A percentile compares a stretch with the other conserved stretches of the same genome.
These are phyloP conservation scores for Lineolata rhizophorae DNA, from an alignment of 495 filamentous ascomycete species.

Conservation along the genomic window DNA sequence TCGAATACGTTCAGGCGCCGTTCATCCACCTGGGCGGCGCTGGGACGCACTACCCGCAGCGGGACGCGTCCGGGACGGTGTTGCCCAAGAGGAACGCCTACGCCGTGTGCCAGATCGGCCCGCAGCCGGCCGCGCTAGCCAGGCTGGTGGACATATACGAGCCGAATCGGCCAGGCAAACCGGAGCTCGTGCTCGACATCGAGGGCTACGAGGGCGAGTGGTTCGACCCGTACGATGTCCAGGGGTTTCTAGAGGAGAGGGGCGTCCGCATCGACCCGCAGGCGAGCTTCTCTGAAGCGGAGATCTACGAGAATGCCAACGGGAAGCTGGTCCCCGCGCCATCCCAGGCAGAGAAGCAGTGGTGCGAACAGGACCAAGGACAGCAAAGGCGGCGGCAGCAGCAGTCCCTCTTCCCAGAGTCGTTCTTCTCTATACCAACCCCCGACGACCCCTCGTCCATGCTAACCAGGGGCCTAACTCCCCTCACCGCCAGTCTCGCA, in stretches of 20 bases:
- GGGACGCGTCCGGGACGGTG: slow-evolving; percentile 12
- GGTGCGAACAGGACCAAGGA: no score
- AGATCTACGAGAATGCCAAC: slow-evolving; percentile 14
- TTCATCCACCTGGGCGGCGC: slow-evolving; percentile 46
- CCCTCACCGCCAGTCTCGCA: no score
- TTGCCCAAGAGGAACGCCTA: slow-evolving; percentile 14
- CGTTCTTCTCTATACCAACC: no score
- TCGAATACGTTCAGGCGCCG: slow-evolving; percentile 38
- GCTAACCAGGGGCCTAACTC: no score
- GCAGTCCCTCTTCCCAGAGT: no score
- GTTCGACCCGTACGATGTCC: slow-evolving; percentile 52
- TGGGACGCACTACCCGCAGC: slow-evolving; percentile 35
- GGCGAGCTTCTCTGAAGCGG: slow-evolving; percentile 29
- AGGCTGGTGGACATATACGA: slow-evolving; percentile 17
- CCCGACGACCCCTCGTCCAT: no score
- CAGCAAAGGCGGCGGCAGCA: no score
- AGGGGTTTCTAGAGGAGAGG: slow-evolving; percentile 39
- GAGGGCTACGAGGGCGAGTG: slow-evolving; percentile 36
- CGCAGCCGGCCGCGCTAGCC: slow-evolving; percentile 13
- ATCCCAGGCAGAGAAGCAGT: slow-evolving; percentile 1
- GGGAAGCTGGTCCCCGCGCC: no score
- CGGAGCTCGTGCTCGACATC: slow-evolving; percentile 8
- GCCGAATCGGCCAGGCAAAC: no score
- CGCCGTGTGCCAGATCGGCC: slow-evolving; percentile 14
- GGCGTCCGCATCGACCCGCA: slow-evolving; percentile 32